Percentiles rank a stretch among this genome's conserved stretches.
Evolutionary conservation across 2,329 filamentous ascomycete species (phyloP).

Genomic region (Exserohilum rostratum): DNA sequence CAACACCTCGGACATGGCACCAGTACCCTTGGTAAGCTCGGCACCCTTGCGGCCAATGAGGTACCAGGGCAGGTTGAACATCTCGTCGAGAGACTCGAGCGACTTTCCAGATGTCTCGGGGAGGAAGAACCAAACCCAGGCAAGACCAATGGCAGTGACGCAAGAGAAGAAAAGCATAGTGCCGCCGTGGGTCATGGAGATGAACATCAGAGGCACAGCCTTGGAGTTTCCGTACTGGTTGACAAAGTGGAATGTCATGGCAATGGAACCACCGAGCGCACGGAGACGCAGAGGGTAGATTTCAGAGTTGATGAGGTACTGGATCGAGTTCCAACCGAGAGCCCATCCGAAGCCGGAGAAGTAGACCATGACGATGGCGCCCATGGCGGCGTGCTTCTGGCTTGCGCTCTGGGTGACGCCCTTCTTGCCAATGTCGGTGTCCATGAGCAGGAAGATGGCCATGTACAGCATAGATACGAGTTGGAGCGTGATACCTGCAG

Average conservation of each 20-base stretch:
- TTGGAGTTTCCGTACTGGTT: slow-evolving; percentile 80
- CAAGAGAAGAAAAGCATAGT: slow-evolving; percentile 79
- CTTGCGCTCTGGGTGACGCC: slow-evolving; percentile 54
- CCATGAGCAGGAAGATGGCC: slow-evolving; percentile 64
- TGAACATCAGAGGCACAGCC: slow-evolving; percentile 74
- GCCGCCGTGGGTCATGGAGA: slow-evolving; percentile 64
- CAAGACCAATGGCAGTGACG: slow-evolving; percentile 69
- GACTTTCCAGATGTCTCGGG: slow-evolving; percentile 71
- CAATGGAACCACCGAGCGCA: slow-evolving; percentile 71
- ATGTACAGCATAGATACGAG: slow-evolving; percentile 61
- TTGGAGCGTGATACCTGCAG: slow-evolving; percentile 57
- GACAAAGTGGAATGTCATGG: slow-evolving; percentile 79
- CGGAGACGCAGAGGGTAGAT: slow-evolving; percentile 77
- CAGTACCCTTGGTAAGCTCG: slow-evolving; percentile 39
- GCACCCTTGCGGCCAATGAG: slow-evolving; percentile 64
- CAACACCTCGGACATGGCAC: slow-evolving; percentile 42
- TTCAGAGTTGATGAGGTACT: slow-evolving; percentile 79
- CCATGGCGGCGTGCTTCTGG: slow-evolving; percentile 65
- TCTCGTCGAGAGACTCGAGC: slow-evolving; percentile 72
- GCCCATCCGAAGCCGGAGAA: slow-evolving; percentile 50
- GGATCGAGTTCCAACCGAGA: slow-evolving; percentile 71
- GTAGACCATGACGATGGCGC: slow-evolving; percentile 72
- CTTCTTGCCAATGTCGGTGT: slow-evolving; percentile 60
- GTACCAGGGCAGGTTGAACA: slow-evolving; percentile 77
- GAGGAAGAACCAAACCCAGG: slow-evolving; percentile 75